Conservation (phyloP, 176 grass and related monocot genomes). For the barley (Hordeum vulgare) region MorexV3_pseudomolecules_assembly NC_058522.1:521250101-521250600, state of each 20-base stretch:
- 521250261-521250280: constrained; percentile 90
- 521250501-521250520: constrained; percentile 66
- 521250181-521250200: constrained; percentile 69
- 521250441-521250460: neutral
- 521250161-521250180: constrained; percentile 43
- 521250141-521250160: neutral
- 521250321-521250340: constrained; percentile 92
- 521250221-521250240: constrained; percentile 65
- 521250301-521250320: constrained; percentile 85
- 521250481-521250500: neutral
- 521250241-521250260: constrained; percentile 78
- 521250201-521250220: constrained; percentile 57
- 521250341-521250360: constrained; percentile 92
- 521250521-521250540: constrained; percentile 74
- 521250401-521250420: constrained; percentile 55
- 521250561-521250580: constrained; percentile 68
- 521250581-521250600: constrained; percentile 56
- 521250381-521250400: constrained; percentile 68
- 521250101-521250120: neutral
- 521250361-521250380: constrained; percentile 94
- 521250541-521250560: constrained; percentile 65
- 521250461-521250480: neutral
- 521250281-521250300: constrained; percentile 54
- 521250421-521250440: neutral
- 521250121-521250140: neutral